A percentile compares a stretch with the other conserved stretches of the same genome.
Evolutionary conservation across 2,329 filamentous ascomycete species (phyloP).

Genomic region (Curvularia sp.): DNA sequence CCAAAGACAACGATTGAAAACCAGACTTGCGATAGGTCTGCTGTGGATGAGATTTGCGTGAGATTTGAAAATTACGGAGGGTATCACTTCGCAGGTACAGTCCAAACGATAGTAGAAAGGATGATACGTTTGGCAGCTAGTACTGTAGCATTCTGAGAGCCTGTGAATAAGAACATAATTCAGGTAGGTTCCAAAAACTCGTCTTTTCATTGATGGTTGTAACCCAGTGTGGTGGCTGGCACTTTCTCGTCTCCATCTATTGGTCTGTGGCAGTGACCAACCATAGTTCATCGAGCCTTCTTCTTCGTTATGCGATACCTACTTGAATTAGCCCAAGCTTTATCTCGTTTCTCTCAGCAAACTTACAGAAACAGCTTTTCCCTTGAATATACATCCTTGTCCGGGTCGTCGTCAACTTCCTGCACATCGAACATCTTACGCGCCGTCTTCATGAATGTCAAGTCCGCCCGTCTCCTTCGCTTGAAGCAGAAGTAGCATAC

Average conservation of each 20-base stretch:
- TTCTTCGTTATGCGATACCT: constrained; percentile 37
- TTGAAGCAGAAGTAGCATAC: constrained; percentile 94
- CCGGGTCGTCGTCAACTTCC: constrained; percentile 58
- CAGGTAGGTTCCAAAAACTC: neutral
- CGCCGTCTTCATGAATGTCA: constrained; percentile 60
- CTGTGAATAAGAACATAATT: too few species aligned
- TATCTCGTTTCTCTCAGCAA: rapidly evolving
- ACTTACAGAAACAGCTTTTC: constrained; percentile 60
- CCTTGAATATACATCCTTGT: constrained; percentile 53
- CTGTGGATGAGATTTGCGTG: neutral
- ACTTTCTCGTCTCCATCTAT: neutral
- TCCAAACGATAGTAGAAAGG: neutral
- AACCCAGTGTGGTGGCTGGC: neutral
- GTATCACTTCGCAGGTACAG: neutral
- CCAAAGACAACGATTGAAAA: neutral
- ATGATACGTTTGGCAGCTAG: neutral
- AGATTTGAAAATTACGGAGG: neutral
- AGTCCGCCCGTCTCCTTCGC: constrained; percentile 76
- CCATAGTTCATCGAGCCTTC: constrained; percentile 10
- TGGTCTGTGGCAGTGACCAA: neutral
- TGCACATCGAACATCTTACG: constrained; percentile 58
- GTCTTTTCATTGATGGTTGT: neutral
- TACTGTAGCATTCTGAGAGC: neutral
- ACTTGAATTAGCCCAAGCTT: neutral
- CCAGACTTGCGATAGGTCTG: neutral